Conservation (phyloP, 805 yeast species). For the Yarrowia osloensis region DNA sequence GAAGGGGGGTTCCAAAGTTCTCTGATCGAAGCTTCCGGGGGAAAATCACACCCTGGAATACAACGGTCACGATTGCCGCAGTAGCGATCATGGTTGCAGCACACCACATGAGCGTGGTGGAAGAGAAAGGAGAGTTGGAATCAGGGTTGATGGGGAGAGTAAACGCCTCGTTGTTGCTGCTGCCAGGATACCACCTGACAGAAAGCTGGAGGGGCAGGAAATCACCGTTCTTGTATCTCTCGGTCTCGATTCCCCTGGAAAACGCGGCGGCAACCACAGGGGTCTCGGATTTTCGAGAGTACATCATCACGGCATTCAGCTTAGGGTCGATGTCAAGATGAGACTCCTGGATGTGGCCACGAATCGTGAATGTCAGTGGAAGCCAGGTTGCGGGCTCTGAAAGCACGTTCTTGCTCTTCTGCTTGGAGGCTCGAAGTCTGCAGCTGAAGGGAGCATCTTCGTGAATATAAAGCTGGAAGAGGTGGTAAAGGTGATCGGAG, state of each 20-base stretch:
- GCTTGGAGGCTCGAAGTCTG: conserved; percentile 44
- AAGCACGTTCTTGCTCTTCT: conserved; percentile 1
- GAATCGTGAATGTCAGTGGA: conserved; percentile 63
- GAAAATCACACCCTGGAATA: conserved; percentile 29
- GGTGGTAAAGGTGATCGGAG: conserved; percentile 65
- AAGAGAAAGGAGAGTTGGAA: conserved; percentile 31
- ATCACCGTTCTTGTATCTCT: conserved; percentile 68
- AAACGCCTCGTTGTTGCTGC: conserved; percentile 4
- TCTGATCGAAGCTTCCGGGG: conserved; percentile 29
- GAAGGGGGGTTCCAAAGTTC: conserved; percentile 21
- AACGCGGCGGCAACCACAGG: conserved; percentile 60
- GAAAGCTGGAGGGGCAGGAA: conserved; percentile 57
- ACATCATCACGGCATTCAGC: conserved; percentile 55
- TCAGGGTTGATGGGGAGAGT: conserved; percentile 32
- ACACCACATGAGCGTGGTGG: conserved; percentile 24
- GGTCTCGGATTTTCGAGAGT: conserved; percentile 43
- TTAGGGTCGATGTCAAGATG: conserved; percentile 67
- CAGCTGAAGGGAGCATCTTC: conserved; percentile 78
- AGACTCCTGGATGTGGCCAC: conserved; percentile 66
- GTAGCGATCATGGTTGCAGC: conserved; percentile 31
- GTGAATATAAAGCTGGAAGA: conserved; percentile 74
- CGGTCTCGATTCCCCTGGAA: conserved; percentile 61
- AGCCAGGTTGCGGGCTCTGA: conserved; percentile 38
- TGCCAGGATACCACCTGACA: conserved; percentile 53
- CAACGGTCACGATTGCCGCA: conserved; percentile 27